These are phyloP conservation scores for Glutinoglossum americanum DNA, from an alignment of 495 filamentous ascomycete genomes.

Conservation along the genomic window DNA sequence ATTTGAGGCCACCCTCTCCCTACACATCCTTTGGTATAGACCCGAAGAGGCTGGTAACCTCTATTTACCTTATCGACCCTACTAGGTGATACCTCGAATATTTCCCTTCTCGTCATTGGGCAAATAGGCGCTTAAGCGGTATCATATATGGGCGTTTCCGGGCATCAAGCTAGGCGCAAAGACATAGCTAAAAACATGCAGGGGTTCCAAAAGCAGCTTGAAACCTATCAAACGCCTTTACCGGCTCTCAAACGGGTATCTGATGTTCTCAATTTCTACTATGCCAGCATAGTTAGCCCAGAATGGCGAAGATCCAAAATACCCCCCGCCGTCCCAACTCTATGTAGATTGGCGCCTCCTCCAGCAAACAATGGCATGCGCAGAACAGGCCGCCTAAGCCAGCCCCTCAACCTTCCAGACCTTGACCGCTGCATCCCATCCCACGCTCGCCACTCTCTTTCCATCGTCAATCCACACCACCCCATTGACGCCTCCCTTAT, in stretches of 20 bases:
- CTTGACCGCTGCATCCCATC: conserved; percentile 80
- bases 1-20: not conserved
- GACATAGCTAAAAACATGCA: too few relatives aligned
- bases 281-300: too few relatives aligned
- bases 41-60: not conserved
- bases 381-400: not conserved
- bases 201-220: too few relatives aligned
- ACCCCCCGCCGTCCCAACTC: not conserved
- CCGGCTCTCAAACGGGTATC: too few relatives aligned
- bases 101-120: too few relatives aligned
- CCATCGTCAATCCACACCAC: conserved; percentile 57
- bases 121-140: too few relatives aligned
- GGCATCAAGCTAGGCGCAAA: too few relatives aligned
- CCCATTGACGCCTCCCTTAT: conserved; percentile 86
- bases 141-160: too few relatives aligned
- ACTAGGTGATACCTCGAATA: not conserved
- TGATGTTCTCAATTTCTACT: too few relatives aligned
- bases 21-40: not conserved
- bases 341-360: too few relatives aligned
- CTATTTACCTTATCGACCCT: not conserved
- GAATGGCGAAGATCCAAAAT: too few relatives aligned
- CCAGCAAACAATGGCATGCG: not conserved
- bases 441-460: conserved; percentile 53
- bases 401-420: conserved; percentile 43
- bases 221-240: too few relatives aligned